phyloP scores from a whole-genome alignment of 306 rosid genomes.

The Arachis hypogaea region DNA sequence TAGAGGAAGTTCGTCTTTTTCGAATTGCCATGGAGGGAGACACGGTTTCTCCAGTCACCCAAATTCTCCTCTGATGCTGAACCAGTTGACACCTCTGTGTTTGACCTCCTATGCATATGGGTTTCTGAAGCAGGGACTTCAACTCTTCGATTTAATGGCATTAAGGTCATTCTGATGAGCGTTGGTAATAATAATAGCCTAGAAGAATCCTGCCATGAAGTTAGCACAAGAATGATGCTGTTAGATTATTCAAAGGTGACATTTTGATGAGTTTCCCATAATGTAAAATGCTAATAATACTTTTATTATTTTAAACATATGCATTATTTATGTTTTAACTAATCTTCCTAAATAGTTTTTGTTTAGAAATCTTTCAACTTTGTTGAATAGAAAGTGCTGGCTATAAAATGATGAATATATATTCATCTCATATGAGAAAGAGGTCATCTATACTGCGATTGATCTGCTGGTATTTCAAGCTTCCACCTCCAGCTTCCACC shows the following conservation, averaged over 20 bases:
- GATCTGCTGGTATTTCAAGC: conserved; percentile 61
- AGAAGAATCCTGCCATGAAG: conserved; percentile 45
- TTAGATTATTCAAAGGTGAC: conserved; percentile 43
- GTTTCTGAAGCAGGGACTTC: no score
- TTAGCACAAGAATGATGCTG: conserved; percentile 42
- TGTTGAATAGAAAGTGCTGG: conserved; percentile 19
- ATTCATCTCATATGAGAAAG: conserved; percentile 25
- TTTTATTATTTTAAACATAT: conserved; percentile 14
- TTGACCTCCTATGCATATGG: no score
- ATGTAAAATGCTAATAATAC: conserved; percentile 35
- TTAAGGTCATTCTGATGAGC: no score
- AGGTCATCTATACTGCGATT: conserved; percentile 64
- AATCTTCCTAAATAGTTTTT: conserved; percentile 7
- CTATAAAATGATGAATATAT: neutral
- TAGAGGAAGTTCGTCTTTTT: no score
- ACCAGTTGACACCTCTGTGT: no score
- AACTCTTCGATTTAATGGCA: no score
- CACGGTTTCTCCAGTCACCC: no score
- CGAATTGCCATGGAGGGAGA: no score
- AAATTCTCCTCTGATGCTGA: no score
- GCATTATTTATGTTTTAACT: neutral
- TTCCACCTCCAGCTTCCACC: conserved; percentile 34
- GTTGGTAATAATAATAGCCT: no score
- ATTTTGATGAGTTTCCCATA: conserved; percentile 45
- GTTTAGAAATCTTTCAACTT: conserved; percentile 15